Conservation (phyloP, 225 moss, liverwort and hornwort genomes). For the Bryum argenteum region DNA sequence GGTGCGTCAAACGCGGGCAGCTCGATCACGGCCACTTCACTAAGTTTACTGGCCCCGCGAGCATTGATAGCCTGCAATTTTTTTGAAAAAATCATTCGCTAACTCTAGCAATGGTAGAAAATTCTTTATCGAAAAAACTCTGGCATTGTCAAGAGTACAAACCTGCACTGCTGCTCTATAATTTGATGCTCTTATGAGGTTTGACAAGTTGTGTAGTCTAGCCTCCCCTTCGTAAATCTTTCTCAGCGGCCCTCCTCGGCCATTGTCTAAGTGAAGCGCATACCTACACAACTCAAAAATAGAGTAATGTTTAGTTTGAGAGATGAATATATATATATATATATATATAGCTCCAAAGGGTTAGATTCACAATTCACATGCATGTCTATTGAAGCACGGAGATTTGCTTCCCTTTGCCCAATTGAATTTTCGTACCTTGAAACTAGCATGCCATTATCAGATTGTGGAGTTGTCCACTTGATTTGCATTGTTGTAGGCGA, state of each 20-base stretch:
- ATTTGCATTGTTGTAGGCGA: constrained; percentile 29
- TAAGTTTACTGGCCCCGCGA: constrained; percentile 21
- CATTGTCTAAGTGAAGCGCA: constrained; percentile 35
- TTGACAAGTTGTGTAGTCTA: constrained; percentile 13
- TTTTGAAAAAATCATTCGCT: not conserved
- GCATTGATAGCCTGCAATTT: constrained; percentile 33
- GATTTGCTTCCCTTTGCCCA: too few relatives aligned
- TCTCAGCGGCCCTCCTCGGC: constrained; percentile 27
- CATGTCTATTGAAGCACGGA: too few relatives aligned
- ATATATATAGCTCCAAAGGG: too few relatives aligned
- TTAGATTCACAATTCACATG: too few relatives aligned
- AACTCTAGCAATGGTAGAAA: too few relatives aligned
- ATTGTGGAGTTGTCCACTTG: constrained; percentile 34
- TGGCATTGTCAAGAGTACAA: not conserved
- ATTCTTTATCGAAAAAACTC: too few relatives aligned
- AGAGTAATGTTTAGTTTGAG: too few relatives aligned
- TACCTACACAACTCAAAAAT: constrained; percentile 24
- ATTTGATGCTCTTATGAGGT: constrained; percentile 28
- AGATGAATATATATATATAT: too few relatives aligned
- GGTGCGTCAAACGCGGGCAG: not conserved
- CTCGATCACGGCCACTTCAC: constrained; percentile 1
- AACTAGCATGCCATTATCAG: constrained; percentile 37
- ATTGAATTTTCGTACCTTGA: constrained; percentile 22
- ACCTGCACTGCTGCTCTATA: constrained; percentile 43
- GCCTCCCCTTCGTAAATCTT: constrained; percentile 29